Percentiles rank a stretch among this genome's conserved stretches.
Conservation (phyloP, 345 rosid species). For the Arabis alpina region DNA sequence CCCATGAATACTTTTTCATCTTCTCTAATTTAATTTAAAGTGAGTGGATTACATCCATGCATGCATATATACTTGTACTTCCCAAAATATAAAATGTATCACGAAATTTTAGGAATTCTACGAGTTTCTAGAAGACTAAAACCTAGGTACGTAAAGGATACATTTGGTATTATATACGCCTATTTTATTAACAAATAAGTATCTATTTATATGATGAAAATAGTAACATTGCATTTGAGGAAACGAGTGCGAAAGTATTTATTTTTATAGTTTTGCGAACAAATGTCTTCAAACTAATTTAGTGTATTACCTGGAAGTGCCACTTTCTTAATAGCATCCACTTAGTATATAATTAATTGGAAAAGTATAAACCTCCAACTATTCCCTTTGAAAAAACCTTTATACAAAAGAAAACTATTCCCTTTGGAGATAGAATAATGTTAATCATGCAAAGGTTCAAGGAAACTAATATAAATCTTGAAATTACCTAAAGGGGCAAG, state of each 20-base stretch:
- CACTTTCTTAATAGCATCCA: constrained; percentile 21
- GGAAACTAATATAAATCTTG: background rate
- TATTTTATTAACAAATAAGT: background rate
- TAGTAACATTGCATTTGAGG: background rate
- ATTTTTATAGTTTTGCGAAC: background rate
- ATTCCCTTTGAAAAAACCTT: constrained; percentile 27
- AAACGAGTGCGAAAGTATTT: constrained; percentile 11
- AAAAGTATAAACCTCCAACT: constrained; percentile 26
- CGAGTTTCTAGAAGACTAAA: constrained; percentile 16
- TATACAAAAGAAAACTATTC: constrained; percentile 5
- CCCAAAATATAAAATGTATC: background rate
- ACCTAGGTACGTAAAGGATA: constrained; percentile 17
- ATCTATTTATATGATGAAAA: background rate
- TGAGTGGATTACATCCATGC: constrained; percentile 41
- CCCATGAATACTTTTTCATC: background rate
- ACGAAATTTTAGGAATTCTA: constrained; percentile 18
- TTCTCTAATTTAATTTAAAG: constrained; percentile 19
- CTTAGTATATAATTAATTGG: constrained; percentile 13
- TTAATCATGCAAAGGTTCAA: constrained; percentile 8
- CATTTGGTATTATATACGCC: background rate
- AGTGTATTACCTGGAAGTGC: constrained; percentile 21
- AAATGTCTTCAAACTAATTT: constrained; percentile 15
- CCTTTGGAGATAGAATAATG: constrained; percentile 1
- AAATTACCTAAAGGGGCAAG: constrained; percentile 22
- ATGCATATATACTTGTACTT: constrained; percentile 35